Base-by-base conservation (phyloP, 805 yeast species). In the Kodamaea lidongshanica region DNA sequence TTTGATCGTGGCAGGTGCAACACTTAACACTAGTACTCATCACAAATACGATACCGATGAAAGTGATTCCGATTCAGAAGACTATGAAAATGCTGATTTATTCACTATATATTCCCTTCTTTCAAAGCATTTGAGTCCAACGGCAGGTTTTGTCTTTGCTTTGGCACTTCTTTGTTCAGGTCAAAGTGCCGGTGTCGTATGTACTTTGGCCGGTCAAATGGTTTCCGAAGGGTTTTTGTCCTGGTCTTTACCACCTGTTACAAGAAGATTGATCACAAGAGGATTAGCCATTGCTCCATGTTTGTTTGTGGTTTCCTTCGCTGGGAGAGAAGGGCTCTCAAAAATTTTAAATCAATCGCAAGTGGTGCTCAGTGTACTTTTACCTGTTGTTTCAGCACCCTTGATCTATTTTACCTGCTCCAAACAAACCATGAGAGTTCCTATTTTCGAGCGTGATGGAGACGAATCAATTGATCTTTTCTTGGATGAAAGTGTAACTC, bases 141-240 rank as follows among this genome's bases (percentile, higher is more conserved):
- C 87, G 5, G 96, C 96, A 1, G 96, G 95, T 5, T 62, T 83
- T 7, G 79, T 87, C 0, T 87, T 88, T 64, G 96, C 95, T 0
- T 56, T 86, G 28, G 96, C 96, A 1, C 71, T 87, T 56, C 62
- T 87, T 26, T 87, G 83, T 50, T 79, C 89, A 9, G 96, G 96
- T n/a, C 89, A 87, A 49, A 79, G 92, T 46, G 96, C 96, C 2
- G 96, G 96, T 23, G 83, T 89, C 22, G 94, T 87, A 12, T 87
- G 95, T 50, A 88, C 96, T 0, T 68, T 88, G 46, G 88, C 96
- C 2, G 95, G 96, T 20, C 96, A 87, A 52, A 84, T 85, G 76
- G 94, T 87, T 6, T 77, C 85, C 46, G 95, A 87, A 53, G 96
- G 96, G 1, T 88, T 86, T 45, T 65, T 85, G 15, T 65, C 72